Evolutionary conservation across 2,329 filamentous ascomycete genomes (phyloP).

Genomic region (Colletotrichum cordylinicola): DNA sequence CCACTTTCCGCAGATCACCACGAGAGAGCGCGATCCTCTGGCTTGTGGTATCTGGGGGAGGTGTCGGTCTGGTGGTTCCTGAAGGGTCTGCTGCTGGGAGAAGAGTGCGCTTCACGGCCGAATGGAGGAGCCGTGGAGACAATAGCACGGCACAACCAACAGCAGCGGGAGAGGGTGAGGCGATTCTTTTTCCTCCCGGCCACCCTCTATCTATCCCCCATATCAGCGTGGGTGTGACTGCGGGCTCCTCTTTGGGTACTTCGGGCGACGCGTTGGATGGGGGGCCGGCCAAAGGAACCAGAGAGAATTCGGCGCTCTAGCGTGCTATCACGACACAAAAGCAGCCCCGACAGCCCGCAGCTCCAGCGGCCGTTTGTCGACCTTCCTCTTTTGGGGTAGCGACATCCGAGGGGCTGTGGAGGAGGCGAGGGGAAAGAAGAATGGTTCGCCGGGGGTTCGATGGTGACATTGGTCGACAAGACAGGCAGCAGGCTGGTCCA

Average conservation of each 20-base stretch:
- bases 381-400: slow-evolving; percentile 23
- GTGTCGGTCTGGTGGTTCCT: not conserved
- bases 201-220: not conserved
- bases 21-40: not conserved
- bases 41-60: not conserved
- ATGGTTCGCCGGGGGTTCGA: slow-evolving; percentile 14
- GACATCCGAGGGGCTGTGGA: slow-evolving; percentile 21
- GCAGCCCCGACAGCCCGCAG: slow-evolving; percentile 5
- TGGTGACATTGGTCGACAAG: slow-evolving; percentile 9
- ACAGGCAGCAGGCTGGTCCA: not conserved
- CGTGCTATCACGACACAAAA: slow-evolving; percentile 20
- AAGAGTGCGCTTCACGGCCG: not conserved
- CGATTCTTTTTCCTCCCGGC: not conserved
- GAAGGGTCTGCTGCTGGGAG: not conserved
- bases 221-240: not conserved
- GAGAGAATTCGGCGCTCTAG: slow-evolving; percentile 8
- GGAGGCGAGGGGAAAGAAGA: slow-evolving; percentile 15
- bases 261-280: not conserved
- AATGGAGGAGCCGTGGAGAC: not conserved
- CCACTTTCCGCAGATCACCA: slow-evolving; percentile 12
- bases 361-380: slow-evolving; percentile 17
- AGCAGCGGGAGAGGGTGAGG: not conserved
- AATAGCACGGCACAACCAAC: not conserved
- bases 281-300: slow-evolving; percentile 2
- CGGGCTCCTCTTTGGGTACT: not conserved